Evolutionary conservation across 1,139 yeast species (phyloP), one percentile per base, ranked within the genome.

Genomic region (Lodderomyces beijingensis): DNA sequence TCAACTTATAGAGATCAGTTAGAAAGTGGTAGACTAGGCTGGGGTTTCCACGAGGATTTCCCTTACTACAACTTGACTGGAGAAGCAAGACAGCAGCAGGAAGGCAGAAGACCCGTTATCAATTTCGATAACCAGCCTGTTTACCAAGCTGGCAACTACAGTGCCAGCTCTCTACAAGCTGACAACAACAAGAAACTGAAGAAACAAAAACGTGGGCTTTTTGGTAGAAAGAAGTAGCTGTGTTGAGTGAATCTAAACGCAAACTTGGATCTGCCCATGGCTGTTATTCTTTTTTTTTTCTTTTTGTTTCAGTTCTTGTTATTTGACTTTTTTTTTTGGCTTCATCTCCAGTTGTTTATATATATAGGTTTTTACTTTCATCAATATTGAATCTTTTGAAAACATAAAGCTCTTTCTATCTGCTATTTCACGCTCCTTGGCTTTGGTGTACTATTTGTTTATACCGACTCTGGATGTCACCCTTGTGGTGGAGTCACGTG

Each of bases 21-120:
- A 53, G 96, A 89, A 57, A 71, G 89, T 7, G 73, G 73, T 15
- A 64, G 77, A 24, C 69, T 82, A 35, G 96, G 96, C 16, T 88
- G 94, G 82, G 77, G 82, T 33, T 68, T 68, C 53, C 75, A 68
- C 43, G 73, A 67, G 34, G 74, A 69, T 45, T 69, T 68, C 44
- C 58, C 70, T 2, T 56, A 57, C 46, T 55, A 62, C 42, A 62
- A 55, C 44, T 49, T 63, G 20, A 31, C 29, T 30, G 20, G 16
- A 12, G 32, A 31, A 19, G 25, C 32, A 11, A 19, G 22, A n/a
- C 27, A 25, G 13, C 26, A 16, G 12, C 39, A 31, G 52, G 65
- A 38, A 35, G 44, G 49, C 36, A 37, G 34, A 32, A 49, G 67
- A 31, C 71, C 71, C 2, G 56, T 57, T n/a, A 58, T 58, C 30